These are phyloP conservation scores for Tulasnella sp. DNA, from an alignment of 768 basidiomycete species.

Conservation along the genomic window DNA sequence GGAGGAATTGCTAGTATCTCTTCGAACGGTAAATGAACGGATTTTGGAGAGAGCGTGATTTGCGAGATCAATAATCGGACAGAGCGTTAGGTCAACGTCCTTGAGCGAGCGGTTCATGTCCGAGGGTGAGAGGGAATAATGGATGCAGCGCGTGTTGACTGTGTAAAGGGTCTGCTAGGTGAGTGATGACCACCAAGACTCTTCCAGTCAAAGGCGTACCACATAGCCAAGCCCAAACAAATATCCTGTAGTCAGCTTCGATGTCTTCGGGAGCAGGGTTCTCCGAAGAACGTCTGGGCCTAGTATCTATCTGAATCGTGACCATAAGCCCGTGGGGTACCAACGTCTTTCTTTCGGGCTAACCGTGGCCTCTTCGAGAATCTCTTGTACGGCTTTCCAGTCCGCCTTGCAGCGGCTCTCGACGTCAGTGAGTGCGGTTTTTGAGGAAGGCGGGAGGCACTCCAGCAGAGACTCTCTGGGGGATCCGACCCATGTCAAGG, in stretches of 20 bases:
- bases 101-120: constrained; percentile 45
- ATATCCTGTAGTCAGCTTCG: constrained; percentile 43
- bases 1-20: not conserved
- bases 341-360: not conserved
- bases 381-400: constrained; percentile 42
- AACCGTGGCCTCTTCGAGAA: not conserved
- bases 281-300: not conserved
- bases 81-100: constrained; percentile 73
- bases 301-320: not conserved
- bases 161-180: constrained; percentile 20
- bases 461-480: constrained; percentile 40
- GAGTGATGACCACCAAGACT: constrained; percentile 17
- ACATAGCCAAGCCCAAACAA: constrained; percentile 89
- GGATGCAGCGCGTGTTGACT: constrained; percentile 94
- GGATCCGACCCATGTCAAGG: constrained; percentile 60
- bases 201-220: constrained; percentile 47
- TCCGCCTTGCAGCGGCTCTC: constrained; percentile 54
- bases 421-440: constrained; percentile 44
- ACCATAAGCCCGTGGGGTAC: not conserved
- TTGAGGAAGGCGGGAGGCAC: constrained; percentile 50
- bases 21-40: constrained; percentile 34
- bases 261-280: not conserved
- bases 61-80: constrained; percentile 87
- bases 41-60: constrained; percentile 53
- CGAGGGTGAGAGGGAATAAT: constrained; percentile 35